phyloP scores from a whole-genome alignment of 2,329 filamentous ascomycete genomes.

The Diaporthe batatas region DNA sequence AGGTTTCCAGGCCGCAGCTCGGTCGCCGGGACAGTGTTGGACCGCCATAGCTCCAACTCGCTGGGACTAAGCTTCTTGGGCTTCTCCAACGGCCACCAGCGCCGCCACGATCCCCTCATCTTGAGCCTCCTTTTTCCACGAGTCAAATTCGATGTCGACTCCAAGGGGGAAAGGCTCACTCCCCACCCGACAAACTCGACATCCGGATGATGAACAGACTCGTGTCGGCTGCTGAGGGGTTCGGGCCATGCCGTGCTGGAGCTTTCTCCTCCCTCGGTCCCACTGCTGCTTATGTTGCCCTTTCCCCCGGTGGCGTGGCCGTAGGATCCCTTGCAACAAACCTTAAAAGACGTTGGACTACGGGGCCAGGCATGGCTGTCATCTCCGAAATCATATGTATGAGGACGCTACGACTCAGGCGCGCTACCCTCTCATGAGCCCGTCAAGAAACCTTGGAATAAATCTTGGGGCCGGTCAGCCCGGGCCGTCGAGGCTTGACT shows the following conservation, averaged over 20 bases:
- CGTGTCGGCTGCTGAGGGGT: neutral
- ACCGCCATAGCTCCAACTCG: conserved; percentile 32
- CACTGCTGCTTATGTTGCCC: neutral
- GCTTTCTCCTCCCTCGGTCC: neutral
- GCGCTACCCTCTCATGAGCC: conserved; percentile 10
- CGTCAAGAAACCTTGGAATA: neutral
- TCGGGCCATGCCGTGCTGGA: conserved; percentile 19
- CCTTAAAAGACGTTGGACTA: neutral
- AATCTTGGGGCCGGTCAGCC: conserved; percentile 26
- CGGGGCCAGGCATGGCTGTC: neutral
- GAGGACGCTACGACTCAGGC: conserved; percentile 4
- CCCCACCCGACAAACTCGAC: neutral
- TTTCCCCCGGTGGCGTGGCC: neutral
- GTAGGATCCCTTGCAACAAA: neutral
- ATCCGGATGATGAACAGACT: conserved; percentile 1
- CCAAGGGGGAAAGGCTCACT: neutral
- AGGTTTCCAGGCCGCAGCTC: conserved; percentile 23
- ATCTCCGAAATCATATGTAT: conserved; percentile 6
- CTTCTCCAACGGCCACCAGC: conserved; percentile 34
- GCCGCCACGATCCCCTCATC: conserved; percentile 37
- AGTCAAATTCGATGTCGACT: conserved; percentile 45
- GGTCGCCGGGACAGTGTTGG: conserved; percentile 40
- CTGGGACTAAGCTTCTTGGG: conserved; percentile 13
- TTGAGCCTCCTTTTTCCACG: conserved; percentile 47
- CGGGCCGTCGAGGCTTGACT: conserved; percentile 37